phyloP scores from a whole-genome alignment of 768 basidiomycete genomes.

The Cantharellus anzutake region DNA sequence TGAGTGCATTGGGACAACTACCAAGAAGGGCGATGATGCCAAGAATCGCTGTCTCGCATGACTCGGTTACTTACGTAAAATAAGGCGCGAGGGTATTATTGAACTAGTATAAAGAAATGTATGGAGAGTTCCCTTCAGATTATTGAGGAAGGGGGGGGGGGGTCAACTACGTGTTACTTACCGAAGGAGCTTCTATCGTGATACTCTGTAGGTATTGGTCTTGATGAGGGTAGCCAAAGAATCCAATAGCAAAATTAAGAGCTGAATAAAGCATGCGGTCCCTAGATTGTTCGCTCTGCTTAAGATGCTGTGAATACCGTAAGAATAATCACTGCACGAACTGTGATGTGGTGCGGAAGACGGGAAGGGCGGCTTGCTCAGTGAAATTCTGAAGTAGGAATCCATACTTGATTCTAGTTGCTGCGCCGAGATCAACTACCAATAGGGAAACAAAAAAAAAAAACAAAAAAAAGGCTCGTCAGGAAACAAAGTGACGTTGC shows the following conservation, averaged over 20 bases:
- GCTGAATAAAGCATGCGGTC: conserved; percentile 35
- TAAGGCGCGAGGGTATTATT: conserved; percentile 82
- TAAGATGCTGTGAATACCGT: not conserved
- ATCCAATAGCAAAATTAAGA: conserved; percentile 25
- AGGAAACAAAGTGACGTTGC: not conserved
- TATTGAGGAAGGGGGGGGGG: not conserved
- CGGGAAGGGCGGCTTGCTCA: conserved; percentile 16
- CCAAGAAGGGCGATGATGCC: not conserved
- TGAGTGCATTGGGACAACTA: conserved; percentile 45
- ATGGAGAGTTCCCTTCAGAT: not conserved
- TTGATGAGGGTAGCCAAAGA: conserved; percentile 19
- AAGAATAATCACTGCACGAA: not conserved
- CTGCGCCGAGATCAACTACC: conserved; percentile 20
- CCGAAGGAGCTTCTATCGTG: conserved; percentile 18
- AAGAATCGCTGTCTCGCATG: not conserved
- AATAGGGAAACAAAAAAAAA: not conserved
- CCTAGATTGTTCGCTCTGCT: conserved; percentile 18
- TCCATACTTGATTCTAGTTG: conserved; percentile 40
- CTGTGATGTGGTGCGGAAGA: conserved; percentile 22
- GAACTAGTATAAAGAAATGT: conserved; percentile 23
- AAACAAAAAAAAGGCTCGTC: not conserved
- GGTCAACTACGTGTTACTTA: not conserved
- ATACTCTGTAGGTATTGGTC: conserved; percentile 18
- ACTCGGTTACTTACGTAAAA: conserved; percentile 30
- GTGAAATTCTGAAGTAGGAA: conserved; percentile 33